Base-by-base conservation (phyloP, 2,329 filamentous ascomycete species). In the Chaetomium sp. region DNA sequence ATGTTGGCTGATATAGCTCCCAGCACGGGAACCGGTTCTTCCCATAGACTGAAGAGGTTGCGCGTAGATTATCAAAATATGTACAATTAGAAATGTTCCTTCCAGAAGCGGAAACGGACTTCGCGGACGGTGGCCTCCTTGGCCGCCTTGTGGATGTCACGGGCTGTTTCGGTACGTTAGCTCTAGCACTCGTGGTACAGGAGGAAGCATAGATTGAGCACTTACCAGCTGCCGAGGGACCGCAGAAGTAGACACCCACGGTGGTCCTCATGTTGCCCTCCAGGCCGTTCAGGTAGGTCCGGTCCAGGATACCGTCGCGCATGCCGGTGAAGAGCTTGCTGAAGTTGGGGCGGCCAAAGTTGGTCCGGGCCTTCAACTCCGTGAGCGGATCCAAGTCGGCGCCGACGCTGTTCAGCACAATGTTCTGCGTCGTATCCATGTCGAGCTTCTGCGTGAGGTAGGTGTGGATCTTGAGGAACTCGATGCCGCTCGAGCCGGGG, bases 201-300 rank as follows among this genome's bases (percentile, higher is more conserved):
- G 25, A 4, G 35, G 3, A 10, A 49, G n/a, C 3, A 13, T 9
- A 19, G 16, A 33, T 49, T 4, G 29, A 29, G 13, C 31, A 80
- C 82, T 77, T 77, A 86, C 84, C 84, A 72, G 84, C 84, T 69
- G 83, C 84, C 68, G 91, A 95, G 27, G 93, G 93, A 65, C 95
- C 95, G 77, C 95, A 99, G 78, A 98, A 98, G 81, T 99, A 99
- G 23, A 99, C 94, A 79, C 95, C 95, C 13, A 99, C 90, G 45
- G 94, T 92, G 3, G 92, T 96, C 73, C 87, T 85, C 75, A 90
- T 83, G 72, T 85, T 89, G 65, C 86, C 86, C 77, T 96, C 90
- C 19, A 97, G 78, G 1, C 93, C 93, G 60, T 86, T 86, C 73
- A 98, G 87, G 74, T 98, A 99, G 0, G 88, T 90, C 71, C 92